Evolutionary conservation across 78 protist species (phyloP), one percentile per base, ranked within the genome.

Genomic region (Blattamonas nauphoetae): DNA sequence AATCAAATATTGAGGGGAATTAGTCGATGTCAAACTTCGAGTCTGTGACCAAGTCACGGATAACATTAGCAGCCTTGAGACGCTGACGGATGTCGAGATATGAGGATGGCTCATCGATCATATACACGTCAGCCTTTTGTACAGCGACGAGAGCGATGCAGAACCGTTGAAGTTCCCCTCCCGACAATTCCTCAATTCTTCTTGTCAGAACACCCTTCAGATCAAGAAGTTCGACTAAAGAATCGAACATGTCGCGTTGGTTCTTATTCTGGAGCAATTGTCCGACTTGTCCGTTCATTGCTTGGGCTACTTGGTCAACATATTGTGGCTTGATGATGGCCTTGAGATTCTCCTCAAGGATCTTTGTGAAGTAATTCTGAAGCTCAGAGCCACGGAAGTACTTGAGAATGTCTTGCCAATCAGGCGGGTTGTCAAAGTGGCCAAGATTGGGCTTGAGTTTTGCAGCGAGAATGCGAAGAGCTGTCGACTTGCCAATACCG

Each of bases 401-500:
- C 32, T 45, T 78, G 35, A 98, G 89, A 36, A 98, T 98, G 33
- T 98, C 99, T n/a, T 63, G 82, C 99, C 99, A 98, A 44, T 94
- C 98, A 33, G 99, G 98, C 38, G 93, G 95, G 78, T 64, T 45
- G 3, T 33, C 94, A 71, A 90, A 96, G 3, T 87, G 46, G 42
- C 99, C 99, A 34, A 98, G 94, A 89, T 98, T 98, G 81, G 99
- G 99, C 86, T 97, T 98, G 87, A 92, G 79, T 87, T 95, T 95
- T 83, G 96, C 98, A 0, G 98, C 94, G 29, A 98, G 94, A 44
- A 98, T 93, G 89, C 94, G 93, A 45, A 98, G 95, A 0, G 99
- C 99, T 0, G 99, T 98, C 36, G 97, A 90, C 95, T 98, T 98
- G 78, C 99, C 99, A 85, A 96, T 97, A 86, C 99, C 99, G 93